phyloP scores from a whole-genome alignment of 164 flowering plant species.

The Stephania japonica region DNA sequence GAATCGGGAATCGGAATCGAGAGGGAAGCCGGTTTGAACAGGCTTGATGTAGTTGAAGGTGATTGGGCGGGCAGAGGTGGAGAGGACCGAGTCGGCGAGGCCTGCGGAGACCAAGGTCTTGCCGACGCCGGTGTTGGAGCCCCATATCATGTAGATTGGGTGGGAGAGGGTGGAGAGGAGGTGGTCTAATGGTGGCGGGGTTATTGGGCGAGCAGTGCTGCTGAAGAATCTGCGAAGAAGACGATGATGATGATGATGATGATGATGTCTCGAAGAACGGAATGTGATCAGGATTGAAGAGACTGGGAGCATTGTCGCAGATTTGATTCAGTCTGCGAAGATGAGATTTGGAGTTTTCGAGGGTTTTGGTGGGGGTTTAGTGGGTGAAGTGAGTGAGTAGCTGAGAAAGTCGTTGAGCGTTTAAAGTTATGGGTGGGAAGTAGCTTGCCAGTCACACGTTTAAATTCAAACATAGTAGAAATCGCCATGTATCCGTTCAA shows the following conservation, averaged over 20 bases:
- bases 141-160: slow-evolving; percentile 80
- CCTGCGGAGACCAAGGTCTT: slow-evolving; percentile 94
- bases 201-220: neutral
- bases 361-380: neutral
- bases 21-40: slow-evolving; percentile 88
- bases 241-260: neutral
- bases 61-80: slow-evolving; percentile 17
- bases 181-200: too few relatives aligned
- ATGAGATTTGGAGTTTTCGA: neutral
- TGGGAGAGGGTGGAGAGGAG: slow-evolving; percentile 73
- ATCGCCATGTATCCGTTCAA: neutral
- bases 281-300: neutral
- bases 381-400: neutral
- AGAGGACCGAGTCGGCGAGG: slow-evolving; percentile 54
- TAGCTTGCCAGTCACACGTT: neutral
- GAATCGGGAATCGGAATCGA: slow-evolving; percentile 82
- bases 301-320: neutral
- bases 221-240: neutral
- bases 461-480: neutral
- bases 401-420: neutral
- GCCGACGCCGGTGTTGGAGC: slow-evolving; percentile 83
- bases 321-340: neutral
- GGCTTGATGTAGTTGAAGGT: slow-evolving; percentile 76
- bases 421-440: neutral
- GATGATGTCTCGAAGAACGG: neutral